Base-by-base conservation (phyloP, 768 basidiomycete species). In the Termitomyces sp. region DNA sequence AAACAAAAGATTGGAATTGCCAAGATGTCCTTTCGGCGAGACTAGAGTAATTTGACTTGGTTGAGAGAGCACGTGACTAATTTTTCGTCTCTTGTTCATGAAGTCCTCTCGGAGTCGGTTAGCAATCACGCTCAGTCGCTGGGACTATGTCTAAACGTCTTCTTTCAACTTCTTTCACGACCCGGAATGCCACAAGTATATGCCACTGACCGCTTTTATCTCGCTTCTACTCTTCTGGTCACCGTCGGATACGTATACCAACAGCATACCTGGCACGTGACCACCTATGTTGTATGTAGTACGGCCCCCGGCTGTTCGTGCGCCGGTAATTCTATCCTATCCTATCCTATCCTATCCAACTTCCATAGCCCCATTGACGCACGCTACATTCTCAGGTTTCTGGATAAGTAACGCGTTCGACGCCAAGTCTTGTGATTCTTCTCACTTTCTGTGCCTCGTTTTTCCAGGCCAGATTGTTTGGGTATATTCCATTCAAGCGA, bases 181-280 rank as follows among this genome's bases (percentile, higher is more conserved):
- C 17, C 17, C 16, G 38, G 27, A 37, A 50, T 50, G 49, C n/a
- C 23, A n/a, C 23, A 35, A n/a, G 49, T 50, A 11, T 38, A 50
- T 38, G 37, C 23, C 10, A 11, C 38, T 50, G 49, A 50, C 37
- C 25, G 5, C 23, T 50, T 50, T 27, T 50, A 50, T n/a, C 49
- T 50, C 11, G 65, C 68, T 8, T 62, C 84, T 19, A 82, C 83
- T 6, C 65, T 80, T 7, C 71, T 85, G 2, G 73, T 84, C 32
- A 85, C 82, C 0, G 63, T 77, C n/a, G 79, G 62, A 63, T 89
- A 82, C 65, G 17, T 37, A n/a, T n/a, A n/a, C n/a, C n/a, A n/a
- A n/a, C n/a, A n/a, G n/a, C n/a, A n/a, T n/a, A n/a, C n/a, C n/a
- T n/a, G n/a, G n/a, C n/a, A n/a, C n/a, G n/a, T n/a, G n/a, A n/a